A percentile compares a stretch with the other conserved stretches of the same genome.
phyloP scores from a whole-genome alignment of 108 stramenopile species.

The Bacterosira constricta region DNA sequence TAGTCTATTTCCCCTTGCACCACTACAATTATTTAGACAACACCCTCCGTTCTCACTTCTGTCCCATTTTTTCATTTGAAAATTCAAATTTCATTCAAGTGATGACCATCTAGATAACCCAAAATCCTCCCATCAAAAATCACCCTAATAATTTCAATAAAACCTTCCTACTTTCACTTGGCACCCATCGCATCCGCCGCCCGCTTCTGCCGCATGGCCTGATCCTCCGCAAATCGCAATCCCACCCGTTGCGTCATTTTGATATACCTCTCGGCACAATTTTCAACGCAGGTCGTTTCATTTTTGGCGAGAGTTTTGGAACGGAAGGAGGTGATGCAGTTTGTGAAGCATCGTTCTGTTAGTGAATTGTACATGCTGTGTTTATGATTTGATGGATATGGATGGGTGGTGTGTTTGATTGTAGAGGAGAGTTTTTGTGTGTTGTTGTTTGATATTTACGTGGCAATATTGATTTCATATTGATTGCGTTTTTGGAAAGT shows the following conservation, averaged over 20 bases:
- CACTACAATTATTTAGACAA: not conserved
- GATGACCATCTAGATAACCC: too few relatives aligned
- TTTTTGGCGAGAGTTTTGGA: conserved; percentile 83
- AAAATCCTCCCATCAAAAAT: too few relatives aligned
- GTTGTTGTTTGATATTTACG: too few relatives aligned
- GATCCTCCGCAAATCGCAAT: conserved; percentile 87
- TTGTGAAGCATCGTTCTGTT: conserved; percentile 78
- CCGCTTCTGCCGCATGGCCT: conserved; percentile 86
- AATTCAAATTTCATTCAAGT: too few relatives aligned
- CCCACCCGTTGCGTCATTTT: conserved; percentile 91
- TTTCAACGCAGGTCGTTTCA: conserved; percentile 71
- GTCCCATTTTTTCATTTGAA: not conserved
- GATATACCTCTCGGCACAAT: conserved; percentile 77
- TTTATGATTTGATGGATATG: not conserved
- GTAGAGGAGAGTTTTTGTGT: not conserved
- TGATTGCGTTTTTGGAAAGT: too few relatives aligned
- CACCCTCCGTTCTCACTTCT: not conserved
- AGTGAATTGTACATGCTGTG: conserved; percentile 88
- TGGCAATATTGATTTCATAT: too few relatives aligned
- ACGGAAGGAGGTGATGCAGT: conserved; percentile 81
- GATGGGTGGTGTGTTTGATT: not conserved
- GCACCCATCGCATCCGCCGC: conserved; percentile 69
- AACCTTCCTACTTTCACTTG: not conserved
- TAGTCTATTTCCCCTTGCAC: too few relatives aligned
- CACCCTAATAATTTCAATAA: not conserved